phyloP scores from a whole-genome alignment of 768 basidiomycete species.

The Xanthoconium purpureum region DNA sequence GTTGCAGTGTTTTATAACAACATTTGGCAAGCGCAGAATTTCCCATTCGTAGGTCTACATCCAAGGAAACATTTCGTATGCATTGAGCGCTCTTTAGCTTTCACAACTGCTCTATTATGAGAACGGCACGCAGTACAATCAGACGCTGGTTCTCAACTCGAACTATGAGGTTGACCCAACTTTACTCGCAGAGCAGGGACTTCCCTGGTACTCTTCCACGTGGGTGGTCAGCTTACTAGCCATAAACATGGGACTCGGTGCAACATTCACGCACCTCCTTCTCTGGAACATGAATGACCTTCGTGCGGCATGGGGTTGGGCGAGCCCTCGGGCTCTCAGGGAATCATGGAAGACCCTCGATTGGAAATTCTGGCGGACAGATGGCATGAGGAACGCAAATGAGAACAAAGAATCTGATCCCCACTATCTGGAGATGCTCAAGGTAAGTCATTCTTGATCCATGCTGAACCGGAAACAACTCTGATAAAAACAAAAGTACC shows the following conservation, averaged over 20 bases:
- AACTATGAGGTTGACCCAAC: conserved; percentile 47
- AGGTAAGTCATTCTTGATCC: conserved; percentile 24
- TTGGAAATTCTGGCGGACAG: conserved; percentile 36
- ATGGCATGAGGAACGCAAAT: conserved; percentile 25
- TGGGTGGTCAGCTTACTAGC: conserved; percentile 21
- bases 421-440: conserved; percentile 51
- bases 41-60: conserved; percentile 49
- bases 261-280: conserved; percentile 49
- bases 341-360: conserved; percentile 31
- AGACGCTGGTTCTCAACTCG: conserved; percentile 50
- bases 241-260: conserved; percentile 36
- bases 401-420: conserved; percentile 46
- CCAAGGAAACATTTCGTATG: neutral
- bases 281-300: conserved; percentile 55
- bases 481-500: conserved; percentile 26
- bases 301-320: conserved; percentile 45
- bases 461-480: conserved; percentile 7
- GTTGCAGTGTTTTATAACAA: conserved; percentile 44
- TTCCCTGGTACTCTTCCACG: conserved; percentile 29
- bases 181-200: neutral
- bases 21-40: conserved; percentile 55
- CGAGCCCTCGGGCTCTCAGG: conserved; percentile 27
- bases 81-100: conserved; percentile 21
- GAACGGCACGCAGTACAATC: conserved; percentile 53
- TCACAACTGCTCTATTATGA: conserved; percentile 50